Evolutionary conservation across 1,284 basidiomycete genomes (phyloP).

Genomic region (Chalciporus sp.): DNA sequence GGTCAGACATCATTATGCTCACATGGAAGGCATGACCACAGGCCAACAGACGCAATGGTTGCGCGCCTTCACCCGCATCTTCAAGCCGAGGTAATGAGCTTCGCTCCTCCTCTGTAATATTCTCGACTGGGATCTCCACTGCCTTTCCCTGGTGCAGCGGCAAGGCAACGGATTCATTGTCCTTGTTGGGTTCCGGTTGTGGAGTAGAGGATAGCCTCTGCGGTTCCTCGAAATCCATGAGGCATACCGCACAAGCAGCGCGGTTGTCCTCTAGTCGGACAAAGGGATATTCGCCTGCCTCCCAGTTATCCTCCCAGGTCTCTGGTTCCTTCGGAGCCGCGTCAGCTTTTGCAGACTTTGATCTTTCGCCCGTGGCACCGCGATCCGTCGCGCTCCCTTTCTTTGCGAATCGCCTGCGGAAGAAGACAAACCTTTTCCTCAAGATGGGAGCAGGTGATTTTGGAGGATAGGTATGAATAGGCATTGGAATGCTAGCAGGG

Average conservation of each 20-base stretch:
- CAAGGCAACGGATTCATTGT: slow-evolving; percentile 8
- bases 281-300: slow-evolving; percentile 56
- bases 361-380: slow-evolving; percentile 18
- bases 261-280: slow-evolving; percentile 76
- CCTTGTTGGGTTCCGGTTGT: slow-evolving; percentile 25
- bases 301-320: slow-evolving; percentile 61
- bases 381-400: slow-evolving; percentile 24
- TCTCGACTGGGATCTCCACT: slow-evolving; percentile 39
- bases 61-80: slow-evolving; percentile 72
- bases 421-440: slow-evolving; percentile 56
- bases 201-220: slow-evolving; percentile 41
- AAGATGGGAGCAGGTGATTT: slow-evolving; percentile 35
- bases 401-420: slow-evolving; percentile 37
- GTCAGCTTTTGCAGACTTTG: slow-evolving; percentile 22
- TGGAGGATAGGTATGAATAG: slow-evolving; percentile 61
- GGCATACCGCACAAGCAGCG: slow-evolving; percentile 79
- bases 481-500: slow-evolving; percentile 44
- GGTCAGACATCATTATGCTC: slow-evolving; percentile 32
- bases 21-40: slow-evolving; percentile 87
- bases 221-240: slow-evolving; percentile 81
- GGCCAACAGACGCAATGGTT: slow-evolving; percentile 68
- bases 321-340: slow-evolving; percentile 40
- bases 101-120: slow-evolving; percentile 43
- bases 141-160: slow-evolving; percentile 16
- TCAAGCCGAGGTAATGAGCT: slow-evolving; percentile 49